Evolutionary conservation across 495 filamentous ascomycete species (phyloP).

Genomic region (Mycothermus thermophilus): DNA sequence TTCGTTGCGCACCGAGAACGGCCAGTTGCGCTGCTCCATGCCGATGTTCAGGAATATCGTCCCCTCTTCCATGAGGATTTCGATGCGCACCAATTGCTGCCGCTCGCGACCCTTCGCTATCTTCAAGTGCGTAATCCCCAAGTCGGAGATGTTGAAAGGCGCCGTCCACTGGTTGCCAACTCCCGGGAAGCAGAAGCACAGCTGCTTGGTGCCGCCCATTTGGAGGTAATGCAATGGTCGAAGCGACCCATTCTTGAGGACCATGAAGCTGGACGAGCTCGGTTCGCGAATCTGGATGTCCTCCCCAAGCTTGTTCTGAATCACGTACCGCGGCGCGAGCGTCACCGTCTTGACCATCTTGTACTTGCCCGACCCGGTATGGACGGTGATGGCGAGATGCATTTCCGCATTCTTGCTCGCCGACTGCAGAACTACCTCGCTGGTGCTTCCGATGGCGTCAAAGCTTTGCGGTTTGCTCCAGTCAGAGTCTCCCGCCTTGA

Average conservation of each 20-base stretch:
- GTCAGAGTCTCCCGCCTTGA: constrained; percentile 74
- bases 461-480: constrained; percentile 98
- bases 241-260: constrained; percentile 59
- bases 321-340: constrained; percentile 79
- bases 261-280: constrained; percentile 64
- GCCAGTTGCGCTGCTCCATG: constrained; percentile 86
- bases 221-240: constrained; percentile 79
- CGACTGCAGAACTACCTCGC: constrained; percentile 70
- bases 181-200: constrained; percentile 85
- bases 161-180: constrained; percentile 97
- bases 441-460: constrained; percentile 89
- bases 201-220: constrained; percentile 63
- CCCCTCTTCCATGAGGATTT: constrained; percentile 78
- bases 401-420: constrained; percentile 59
- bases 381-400: constrained; percentile 76
- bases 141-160: constrained; percentile 89
- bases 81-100: constrained; percentile 75
- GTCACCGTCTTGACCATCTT: constrained; percentile 91
- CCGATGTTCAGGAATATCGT: constrained; percentile 89
- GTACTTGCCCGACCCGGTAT: constrained; percentile 91
- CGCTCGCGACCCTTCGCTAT: constrained; percentile 79
- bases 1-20: constrained; percentile 96
- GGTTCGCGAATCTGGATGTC: constrained; percentile 82
- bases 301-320: constrained; percentile 85
- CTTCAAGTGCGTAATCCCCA: constrained; percentile 86